Percentiles rank a stretch among this genome's conserved stretches.
Conservation (phyloP, 2,329 filamentous ascomycete species). For the Penicillium sp. region DNA sequence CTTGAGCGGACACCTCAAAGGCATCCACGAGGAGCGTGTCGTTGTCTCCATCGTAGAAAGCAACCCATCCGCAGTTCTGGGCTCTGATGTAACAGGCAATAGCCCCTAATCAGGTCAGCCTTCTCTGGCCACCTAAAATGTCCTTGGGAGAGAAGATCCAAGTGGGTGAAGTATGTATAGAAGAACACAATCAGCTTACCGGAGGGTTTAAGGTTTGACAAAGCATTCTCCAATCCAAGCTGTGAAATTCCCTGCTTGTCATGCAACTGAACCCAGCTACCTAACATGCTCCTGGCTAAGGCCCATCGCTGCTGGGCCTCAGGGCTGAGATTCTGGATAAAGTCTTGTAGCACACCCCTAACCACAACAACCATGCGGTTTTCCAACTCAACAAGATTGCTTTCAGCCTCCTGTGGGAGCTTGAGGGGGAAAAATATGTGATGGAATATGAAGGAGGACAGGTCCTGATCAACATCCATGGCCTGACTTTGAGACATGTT, state of each 20-base stretch:
- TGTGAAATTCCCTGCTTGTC: not conserved
- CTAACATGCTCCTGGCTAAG: not conserved
- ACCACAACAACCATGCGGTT: conserved; percentile 15
- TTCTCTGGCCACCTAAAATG: too few species aligned
- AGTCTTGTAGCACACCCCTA: not conserved
- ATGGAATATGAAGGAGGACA: not conserved
- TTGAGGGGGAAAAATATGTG: not conserved
- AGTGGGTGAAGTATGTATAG: too few species aligned
- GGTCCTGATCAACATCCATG: not conserved
- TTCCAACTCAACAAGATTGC: not conserved
- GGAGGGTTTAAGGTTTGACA: not conserved
- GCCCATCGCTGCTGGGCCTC: not conserved
- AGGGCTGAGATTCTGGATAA: not conserved
- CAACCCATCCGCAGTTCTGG: not conserved
- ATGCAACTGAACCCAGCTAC: not conserved
- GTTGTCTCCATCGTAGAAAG: not conserved
- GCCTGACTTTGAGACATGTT: not conserved
- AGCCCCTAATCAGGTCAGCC: not conserved
- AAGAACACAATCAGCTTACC: not conserved
- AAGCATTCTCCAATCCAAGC: not conserved
- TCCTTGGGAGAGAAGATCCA: too few species aligned
- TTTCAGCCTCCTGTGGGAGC: not conserved
- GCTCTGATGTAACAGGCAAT: not conserved
- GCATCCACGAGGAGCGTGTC: not conserved
- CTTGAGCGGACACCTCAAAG: not conserved